Evolutionary conservation across 2,329 filamentous ascomycete genomes (phyloP), one percentile per base, ranked within the genome.

Genomic region (Arachnomyces sp.): DNA sequence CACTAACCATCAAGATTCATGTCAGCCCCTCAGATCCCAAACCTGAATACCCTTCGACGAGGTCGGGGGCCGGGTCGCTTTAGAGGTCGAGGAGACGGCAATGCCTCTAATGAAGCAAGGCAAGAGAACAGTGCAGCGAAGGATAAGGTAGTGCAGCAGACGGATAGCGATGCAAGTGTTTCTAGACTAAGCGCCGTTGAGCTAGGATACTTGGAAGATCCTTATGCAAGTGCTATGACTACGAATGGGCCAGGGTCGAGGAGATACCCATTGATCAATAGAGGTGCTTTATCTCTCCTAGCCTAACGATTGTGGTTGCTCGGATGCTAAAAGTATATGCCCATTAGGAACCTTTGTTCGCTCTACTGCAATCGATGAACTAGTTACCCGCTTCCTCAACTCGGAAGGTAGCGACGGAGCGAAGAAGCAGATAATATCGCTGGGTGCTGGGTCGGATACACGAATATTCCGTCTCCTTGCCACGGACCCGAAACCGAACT

Each of bases 381-480:
- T 98, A 1, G 77, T 96, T 31, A 61, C 76, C 38, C 70, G 68
- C 6, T 96, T 96, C 54, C 69, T 96, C 9, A 59, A 66, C 3
- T 53, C 58, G 2, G 49, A 28, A 43, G 51, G 46, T 56, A 31
- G 17, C 9, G 43, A 34, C 49, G 40, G 7, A 54, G 52, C 44
- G 64, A 66, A 59, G 15, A 78, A 77, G 46, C 92, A 98, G 59
- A 87, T 98, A 44, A 75, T 98, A 45, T 95, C 89, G 0, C 75
- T 98, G 1, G 92, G 92, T 21, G 90, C 92, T 12, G 92, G 92
- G 16, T 95, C 89, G 8, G 92, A 98, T 59, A 96, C 92, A 5
- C 78, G 92, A 12, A 83, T 81, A 44, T 88, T 95, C 55, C 80
- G 86, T 14, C 67, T 95, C 1, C 73, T 85, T 44, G 63, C 75